Evolutionary conservation across 2,329 filamentous ascomycete species (phyloP).

Genomic region (Periconia macrospinosa): DNA sequence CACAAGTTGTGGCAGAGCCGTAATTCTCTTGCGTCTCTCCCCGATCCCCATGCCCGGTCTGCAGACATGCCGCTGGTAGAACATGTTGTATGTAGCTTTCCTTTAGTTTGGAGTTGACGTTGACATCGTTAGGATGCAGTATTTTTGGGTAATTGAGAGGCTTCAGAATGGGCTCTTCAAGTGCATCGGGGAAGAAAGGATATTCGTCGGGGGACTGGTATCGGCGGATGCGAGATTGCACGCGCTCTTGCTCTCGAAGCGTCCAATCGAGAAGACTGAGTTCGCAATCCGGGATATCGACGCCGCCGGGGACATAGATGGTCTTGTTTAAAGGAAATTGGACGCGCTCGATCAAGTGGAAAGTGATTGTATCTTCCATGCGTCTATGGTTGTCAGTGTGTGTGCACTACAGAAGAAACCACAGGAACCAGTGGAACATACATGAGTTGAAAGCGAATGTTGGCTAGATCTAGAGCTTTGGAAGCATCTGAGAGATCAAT

Average conservation of each 20-base stretch:
- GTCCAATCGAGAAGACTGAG: constrained; percentile 95
- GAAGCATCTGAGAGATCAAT: constrained; percentile 85
- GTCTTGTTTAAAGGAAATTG: constrained; percentile 91
- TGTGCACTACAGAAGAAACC: background rate
- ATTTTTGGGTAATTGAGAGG: constrained; percentile 86
- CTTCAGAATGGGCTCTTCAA: constrained; percentile 81
- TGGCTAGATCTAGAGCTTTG: constrained; percentile 83
- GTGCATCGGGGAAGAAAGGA: constrained; percentile 85
- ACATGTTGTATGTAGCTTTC: constrained; percentile 80
- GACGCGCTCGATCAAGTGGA: constrained; percentile 95
- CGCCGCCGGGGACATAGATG: constrained; percentile 81
- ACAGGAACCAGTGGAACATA: constrained; percentile 47
- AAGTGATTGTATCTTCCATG: constrained; percentile 95
- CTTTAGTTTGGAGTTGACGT: constrained; percentile 87
- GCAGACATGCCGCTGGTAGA: constrained; percentile 79
- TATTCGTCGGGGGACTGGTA: constrained; percentile 97
- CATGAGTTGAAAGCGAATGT: constrained; percentile 95
- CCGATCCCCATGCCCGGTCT: constrained; percentile 75
- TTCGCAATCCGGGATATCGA: constrained; percentile 71
- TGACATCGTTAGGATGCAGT: constrained; percentile 84
- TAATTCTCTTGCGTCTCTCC: constrained; percentile 93
- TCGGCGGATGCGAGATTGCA: constrained; percentile 91
- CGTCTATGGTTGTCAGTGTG: constrained; percentile 61
- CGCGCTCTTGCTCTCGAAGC: constrained; percentile 81
- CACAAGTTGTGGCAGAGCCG: constrained; percentile 85